These are phyloP conservation scores for Paraurostyla sp. DNA, from an alignment of 73 alveolate genomes.

Conservation along the genomic window DNA sequence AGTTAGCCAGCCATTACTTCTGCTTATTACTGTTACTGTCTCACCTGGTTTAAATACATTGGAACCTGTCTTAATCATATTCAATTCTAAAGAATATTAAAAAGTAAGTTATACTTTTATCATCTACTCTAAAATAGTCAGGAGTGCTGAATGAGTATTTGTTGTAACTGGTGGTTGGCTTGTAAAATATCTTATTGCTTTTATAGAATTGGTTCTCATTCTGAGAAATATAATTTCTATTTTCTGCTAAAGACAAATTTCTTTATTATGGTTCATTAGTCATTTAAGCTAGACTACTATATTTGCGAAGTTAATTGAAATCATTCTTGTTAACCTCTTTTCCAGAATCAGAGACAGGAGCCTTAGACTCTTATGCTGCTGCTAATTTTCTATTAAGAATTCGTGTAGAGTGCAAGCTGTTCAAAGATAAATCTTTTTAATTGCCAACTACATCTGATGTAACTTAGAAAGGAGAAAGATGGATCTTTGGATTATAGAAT, in stretches of 20 bases:
- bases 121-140: slow-evolving; percentile 5
- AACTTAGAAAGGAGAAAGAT: background rate
- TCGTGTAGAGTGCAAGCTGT: slow-evolving; percentile 14
- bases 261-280: background rate
- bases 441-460: background rate
- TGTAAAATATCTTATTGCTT: background rate
- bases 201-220: slow-evolving; percentile 13
- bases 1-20: slow-evolving; percentile 53
- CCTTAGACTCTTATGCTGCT: background rate
- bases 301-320: background rate
- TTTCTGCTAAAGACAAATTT: background rate
- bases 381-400: slow-evolving; percentile 8
- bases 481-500: background rate
- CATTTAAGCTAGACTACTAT: background rate
- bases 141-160: slow-evolving; percentile 29
- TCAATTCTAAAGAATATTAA: background rate
- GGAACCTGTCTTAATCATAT: background rate
- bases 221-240: background rate
- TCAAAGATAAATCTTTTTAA: background rate
- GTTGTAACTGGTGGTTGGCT: slow-evolving; percentile 7
- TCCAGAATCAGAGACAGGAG: background rate
- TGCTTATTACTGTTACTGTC: slow-evolving; percentile 42
- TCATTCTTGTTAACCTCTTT: background rate
- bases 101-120: background rate
- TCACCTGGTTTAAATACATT: background rate